Evolutionary conservation across 495 filamentous ascomycete genomes (phyloP), one percentile per base, ranked within the genome.

Genomic region (Tuber borchii): DNA sequence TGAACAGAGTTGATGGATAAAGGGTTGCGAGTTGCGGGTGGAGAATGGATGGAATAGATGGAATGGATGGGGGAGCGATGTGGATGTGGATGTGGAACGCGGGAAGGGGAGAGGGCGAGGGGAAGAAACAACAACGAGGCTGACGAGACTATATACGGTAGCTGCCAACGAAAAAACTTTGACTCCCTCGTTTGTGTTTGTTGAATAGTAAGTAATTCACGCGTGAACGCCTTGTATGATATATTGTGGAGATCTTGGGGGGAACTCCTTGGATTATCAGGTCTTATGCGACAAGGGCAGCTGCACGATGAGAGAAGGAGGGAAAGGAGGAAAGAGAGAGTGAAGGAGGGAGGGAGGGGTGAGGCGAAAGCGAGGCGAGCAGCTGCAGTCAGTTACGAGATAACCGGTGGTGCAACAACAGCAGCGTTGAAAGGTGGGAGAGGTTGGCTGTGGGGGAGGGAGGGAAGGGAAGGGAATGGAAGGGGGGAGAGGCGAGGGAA

Each of bases 1-100:
- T 79, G 77, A 46, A 40, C 71, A 73, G 46, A 61, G 26, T 8
- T 61, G 61, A 39, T 73, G 22, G 69, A 51, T n/a, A n/a, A n/a
- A n/a, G n/a, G n/a, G n/a, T n/a, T n/a, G n/a, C n/a, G 46, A 37
- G 39, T 73, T 73, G 71, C 22, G 71, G 71, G 37, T 73, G 45
- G 45, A 46, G n/a, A 40, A 40, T 40, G 22, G 45, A 73, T 56
- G 61, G n/a, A 40, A 40, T 40, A n/a, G 45, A 73, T 56, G 61
- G 45, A 44, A n/a, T 34, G 71, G 45, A 61, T 46, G 7, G 56
- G 46, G 26, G 31, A 65, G 56, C 16, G 56, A 65, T 65, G 56
- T 65, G 22, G 48, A 56, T n/a, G 46, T 51, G 46, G n/a, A 61
- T 61, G 56, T 65, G 56, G 56, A 34, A 65, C 26, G 26, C 26